Conservation (phyloP, 2,329 filamentous ascomycete genomes). For the Microcera coccophila region DNA sequence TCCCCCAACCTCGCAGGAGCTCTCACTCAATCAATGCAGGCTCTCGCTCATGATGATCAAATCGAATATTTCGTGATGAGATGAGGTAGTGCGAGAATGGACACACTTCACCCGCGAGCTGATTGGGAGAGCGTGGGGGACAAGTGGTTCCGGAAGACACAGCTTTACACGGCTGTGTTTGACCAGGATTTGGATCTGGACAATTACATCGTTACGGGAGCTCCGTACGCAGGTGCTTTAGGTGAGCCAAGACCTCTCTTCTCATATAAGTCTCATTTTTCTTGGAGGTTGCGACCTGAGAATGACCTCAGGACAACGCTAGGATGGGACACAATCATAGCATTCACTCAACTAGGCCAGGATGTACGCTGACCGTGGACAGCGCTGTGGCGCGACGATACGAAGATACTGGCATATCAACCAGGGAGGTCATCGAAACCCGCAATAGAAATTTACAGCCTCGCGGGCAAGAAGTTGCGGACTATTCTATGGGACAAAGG, state of each 20-base stretch:
- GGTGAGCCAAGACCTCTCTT: conserved; percentile 52
- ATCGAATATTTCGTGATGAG: conserved; percentile 26
- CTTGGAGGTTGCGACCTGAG: neutral
- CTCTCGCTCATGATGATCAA: neutral
- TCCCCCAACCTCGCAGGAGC: conserved; percentile 16
- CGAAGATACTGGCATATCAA: conserved; percentile 75
- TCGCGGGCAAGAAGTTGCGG: conserved; percentile 81
- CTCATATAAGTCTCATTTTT: neutral
- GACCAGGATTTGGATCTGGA: conserved; percentile 91
- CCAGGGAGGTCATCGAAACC: conserved; percentile 69
- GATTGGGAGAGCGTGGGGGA: conserved; percentile 94
- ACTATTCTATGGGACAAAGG: conserved; percentile 90
- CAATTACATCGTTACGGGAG: conserved; percentile 87
- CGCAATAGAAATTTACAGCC: conserved; percentile 91
- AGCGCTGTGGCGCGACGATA: conserved; percentile 88
- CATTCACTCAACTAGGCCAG: conserved; percentile 1
- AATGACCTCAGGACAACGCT: too few species aligned
- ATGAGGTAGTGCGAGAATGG: conserved; percentile 44
- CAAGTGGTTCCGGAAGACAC: conserved; percentile 90
- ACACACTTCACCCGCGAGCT: conserved; percentile 64
- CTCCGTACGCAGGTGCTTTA: conserved; percentile 88
- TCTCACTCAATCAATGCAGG: conserved; percentile 1
- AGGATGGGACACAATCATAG: too few species aligned
- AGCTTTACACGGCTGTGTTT: conserved; percentile 90
- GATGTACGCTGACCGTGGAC: conserved; percentile 15